Evolutionary conservation across 2,329 filamentous ascomycete species (phyloP), one percentile per base, ranked within the genome.

Genomic region (Curvularia sp.): DNA sequence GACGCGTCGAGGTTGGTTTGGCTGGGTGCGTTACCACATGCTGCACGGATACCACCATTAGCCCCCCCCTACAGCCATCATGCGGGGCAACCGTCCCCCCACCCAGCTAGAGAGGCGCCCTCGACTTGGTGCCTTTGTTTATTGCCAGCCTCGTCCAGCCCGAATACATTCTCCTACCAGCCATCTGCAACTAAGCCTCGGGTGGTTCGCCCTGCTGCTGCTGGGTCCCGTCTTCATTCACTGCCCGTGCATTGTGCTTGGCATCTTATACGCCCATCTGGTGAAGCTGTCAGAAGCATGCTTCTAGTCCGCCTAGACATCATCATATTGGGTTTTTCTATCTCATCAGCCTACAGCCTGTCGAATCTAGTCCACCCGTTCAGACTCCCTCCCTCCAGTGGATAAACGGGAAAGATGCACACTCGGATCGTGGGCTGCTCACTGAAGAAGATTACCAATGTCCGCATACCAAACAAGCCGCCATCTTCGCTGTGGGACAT

Each of bases 401-500:
- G 28, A 49, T 42, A 55, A 39, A 41, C n/a, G 38, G 46, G 21
- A 39, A 55, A 36, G 19, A 53, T 55, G 54, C 43, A 55, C 47
- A 49, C 55, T 38, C 36, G 55, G 23, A 25, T 28, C 46, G 53
- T 54, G 47, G 61, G 57, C n/a, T 56, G 53, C 12, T 46, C 55
- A 23, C 52, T 76, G 42, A 61, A 51, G 19, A 74, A 68, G 56
- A 76, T 79, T 53, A 53, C 63, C 8, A 67, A 69, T 42, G 76
- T 78, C 5, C 75, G 76, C 39, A 57, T 79, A 18, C 75, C 77
- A 19, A 59, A 67, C 28, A 70, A 71, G 52, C 64, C 67, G 2
- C 49, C 68, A 1, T 70, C 68, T 0, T 66, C 69, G 12, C 66
- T 74, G 1, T 80, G 78, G 78, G 77, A 79, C 47, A 61, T 80